These are phyloP conservation scores for Penicillium antarcticum DNA, from an alignment of 495 filamentous ascomycete genomes.

Conservation along the genomic window DNA sequence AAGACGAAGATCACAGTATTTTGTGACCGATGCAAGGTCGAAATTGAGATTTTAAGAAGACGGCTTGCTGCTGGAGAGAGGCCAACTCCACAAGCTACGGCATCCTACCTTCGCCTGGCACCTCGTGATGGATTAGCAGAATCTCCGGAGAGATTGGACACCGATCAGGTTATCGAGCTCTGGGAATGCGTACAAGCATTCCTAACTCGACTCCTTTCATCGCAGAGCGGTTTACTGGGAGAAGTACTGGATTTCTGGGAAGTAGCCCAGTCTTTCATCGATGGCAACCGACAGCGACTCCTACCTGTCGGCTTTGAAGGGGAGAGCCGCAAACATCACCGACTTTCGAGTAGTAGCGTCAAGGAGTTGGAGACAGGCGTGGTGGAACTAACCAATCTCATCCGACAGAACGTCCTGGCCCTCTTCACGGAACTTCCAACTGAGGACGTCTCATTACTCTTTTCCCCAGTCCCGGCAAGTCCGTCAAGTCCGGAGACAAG, in stretches of 20 bases:
- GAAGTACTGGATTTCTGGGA: constrained; percentile 95
- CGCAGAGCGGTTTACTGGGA: constrained; percentile 73
- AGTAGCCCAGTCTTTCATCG: constrained; percentile 83
- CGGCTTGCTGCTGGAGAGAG: constrained; percentile 70
- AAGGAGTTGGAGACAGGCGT: constrained; percentile 72
- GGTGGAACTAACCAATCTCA: constrained; percentile 73
- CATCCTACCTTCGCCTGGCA: constrained; percentile 68
- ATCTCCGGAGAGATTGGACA: constrained; percentile 60
- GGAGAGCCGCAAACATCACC: constrained; percentile 77
- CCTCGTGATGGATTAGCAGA: constrained; percentile 57
- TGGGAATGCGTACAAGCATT: constrained; percentile 82
- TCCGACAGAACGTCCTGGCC: constrained; percentile 70
- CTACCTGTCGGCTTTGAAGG: constrained; percentile 83
- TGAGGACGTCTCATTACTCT: constrained; percentile 82
- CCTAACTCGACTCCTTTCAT: constrained; percentile 64
- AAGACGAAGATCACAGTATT: constrained; percentile 76
- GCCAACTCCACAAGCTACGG: constrained; percentile 63
- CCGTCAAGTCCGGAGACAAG: constrained; percentile 62
- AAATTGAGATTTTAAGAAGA: constrained; percentile 86
- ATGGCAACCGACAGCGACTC: constrained; percentile 75
- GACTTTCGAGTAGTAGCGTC: constrained; percentile 68
- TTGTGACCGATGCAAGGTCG: constrained; percentile 78
- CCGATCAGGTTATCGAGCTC: constrained; percentile 72
- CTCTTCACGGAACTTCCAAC: constrained; percentile 89
- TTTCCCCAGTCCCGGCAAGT: constrained; percentile 71